Evolutionary conservation across 1,139 yeast species (phyloP), one percentile per base, ranked within the genome.

Genomic region (Yamadazyma diospyri): DNA sequence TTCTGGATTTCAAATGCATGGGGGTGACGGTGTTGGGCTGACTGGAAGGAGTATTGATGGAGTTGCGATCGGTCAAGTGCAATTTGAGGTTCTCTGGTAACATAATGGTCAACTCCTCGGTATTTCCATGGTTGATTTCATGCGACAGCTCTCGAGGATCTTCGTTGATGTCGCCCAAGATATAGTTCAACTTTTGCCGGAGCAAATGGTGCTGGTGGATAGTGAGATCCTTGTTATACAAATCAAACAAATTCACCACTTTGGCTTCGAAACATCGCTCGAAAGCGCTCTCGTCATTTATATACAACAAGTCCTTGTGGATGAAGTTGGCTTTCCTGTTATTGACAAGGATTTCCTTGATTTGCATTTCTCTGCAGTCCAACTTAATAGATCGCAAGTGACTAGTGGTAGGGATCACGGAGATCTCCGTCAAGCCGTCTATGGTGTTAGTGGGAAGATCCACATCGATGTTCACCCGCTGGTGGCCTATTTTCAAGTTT

Each of bases 341-440:
- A 54, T 89, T 87, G 29, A 92, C 74, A 27, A 64, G 64, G 7
- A 87, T 81, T 23, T 76, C 75, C 20, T 70, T 69, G 25, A 89
- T 75, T 29, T 62, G 64, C 61, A 87, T 73, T 39, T 86, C 89
- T 37, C 96, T 76, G 42, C 95, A 86, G 54, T 92, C 97, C 34
- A 92, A 63, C 35, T 76, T 74, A 20, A 92, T 66, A 10, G 66
- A 64, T 34, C 74, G 76, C 27, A 89, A 59, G 1, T 65, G 55
- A 8, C 76, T 73, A 13, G 80, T 76, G 3, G 79, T 64, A 0
- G 97, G 97, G 15, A 85, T 64, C 10, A 89, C 65, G 2, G 94
- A 82, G 23, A 92, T 61, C 51, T 88, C 97, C 0, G 97, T 87
- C 46, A 76, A 71, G 10, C 97, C 98, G n/a, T 58, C 57, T 8